A percentile compares a stretch with the other conserved stretches of the same genome.
phyloP scores from a whole-genome alignment of 2,329 filamentous ascomycete genomes.

The Fusarium palustre region DNA sequence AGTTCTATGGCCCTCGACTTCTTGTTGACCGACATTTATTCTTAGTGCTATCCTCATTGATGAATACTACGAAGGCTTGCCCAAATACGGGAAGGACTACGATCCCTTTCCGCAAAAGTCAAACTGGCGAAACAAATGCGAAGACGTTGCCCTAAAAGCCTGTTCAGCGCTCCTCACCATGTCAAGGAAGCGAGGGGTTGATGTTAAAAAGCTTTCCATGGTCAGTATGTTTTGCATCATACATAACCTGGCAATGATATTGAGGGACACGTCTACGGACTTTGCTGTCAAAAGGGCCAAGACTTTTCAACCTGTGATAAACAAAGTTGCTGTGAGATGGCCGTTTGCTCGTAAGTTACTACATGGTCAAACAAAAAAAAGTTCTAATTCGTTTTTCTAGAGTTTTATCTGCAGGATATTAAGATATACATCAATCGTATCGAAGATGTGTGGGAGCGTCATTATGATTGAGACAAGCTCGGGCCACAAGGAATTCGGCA shows the following conservation, averaged over 20 bases:
- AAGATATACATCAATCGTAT: too few species aligned
- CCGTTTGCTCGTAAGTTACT: not conserved
- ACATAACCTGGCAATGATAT: not conserved
- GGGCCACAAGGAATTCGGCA: too few species aligned
- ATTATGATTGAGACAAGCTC: too few species aligned
- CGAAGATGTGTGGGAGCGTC: too few species aligned
- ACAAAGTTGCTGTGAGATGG: not conserved
- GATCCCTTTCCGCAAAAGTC: too few species aligned
- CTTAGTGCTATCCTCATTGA: not conserved
- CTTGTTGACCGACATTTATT: fast-evolving
- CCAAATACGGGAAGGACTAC: too few species aligned
- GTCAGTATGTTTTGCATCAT: not conserved
- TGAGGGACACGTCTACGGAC: not conserved
- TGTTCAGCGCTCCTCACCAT: not conserved
- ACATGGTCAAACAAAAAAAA: not conserved
- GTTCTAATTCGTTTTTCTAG: not conserved
- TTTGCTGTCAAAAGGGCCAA: not conserved
- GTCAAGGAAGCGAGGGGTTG: not conserved
- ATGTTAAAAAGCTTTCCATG: not conserved
- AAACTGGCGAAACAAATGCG: not conserved
- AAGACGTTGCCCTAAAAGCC: not conserved
- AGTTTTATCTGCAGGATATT: too few species aligned
- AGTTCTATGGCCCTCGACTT: fast-evolving
- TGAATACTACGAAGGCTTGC: not conserved
- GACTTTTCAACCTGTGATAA: not conserved